These are phyloP conservation scores for Lasiodiplodia theobromae DNA, from an alignment of 2,329 filamentous ascomycete genomes.

Conservation along the genomic window DNA sequence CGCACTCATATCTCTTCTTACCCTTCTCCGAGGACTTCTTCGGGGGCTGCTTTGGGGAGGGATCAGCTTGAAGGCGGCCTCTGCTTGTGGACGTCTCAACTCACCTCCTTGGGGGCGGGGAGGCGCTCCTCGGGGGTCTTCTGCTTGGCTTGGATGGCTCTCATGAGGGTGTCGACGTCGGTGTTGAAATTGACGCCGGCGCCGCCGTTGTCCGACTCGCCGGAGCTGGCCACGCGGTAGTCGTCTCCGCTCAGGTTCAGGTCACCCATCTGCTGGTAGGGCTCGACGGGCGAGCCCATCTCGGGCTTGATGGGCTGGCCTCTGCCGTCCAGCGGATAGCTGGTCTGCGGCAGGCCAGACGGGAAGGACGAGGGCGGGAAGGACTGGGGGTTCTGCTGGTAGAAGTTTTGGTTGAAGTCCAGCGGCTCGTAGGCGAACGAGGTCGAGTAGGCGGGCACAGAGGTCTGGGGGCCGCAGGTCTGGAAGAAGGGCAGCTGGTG, in stretches of 20 bases:
- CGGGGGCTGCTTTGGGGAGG: constrained; percentile 19
- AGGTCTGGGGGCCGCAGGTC: constrained; percentile 23
- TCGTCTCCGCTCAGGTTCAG: constrained; percentile 20
- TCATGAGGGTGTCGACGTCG: constrained; percentile 87
- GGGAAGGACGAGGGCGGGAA: constrained; percentile 2
- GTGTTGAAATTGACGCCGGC: constrained; percentile 74
- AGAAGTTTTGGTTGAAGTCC: constrained; percentile 25
- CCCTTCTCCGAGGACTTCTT: constrained; percentile 46
- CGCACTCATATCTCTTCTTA: constrained; percentile 76
- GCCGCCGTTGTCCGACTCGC: constrained; percentile 45
- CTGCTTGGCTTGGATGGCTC: constrained; percentile 77
- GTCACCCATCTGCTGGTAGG: constrained; percentile 49
- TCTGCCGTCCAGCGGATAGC: constrained; percentile 32
- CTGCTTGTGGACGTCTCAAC: constrained; percentile 19
- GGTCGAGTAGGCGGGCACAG: constrained; percentile 28
- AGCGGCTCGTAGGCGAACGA: constrained; percentile 29
- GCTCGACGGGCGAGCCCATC: constrained; percentile 50
- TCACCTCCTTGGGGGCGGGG: constrained; percentile 42
- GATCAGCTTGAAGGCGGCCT: constrained; percentile 6
- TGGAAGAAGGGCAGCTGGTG: constrained; percentile 24
- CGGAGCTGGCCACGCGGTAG: constrained; percentile 44
- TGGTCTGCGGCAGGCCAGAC: constrained; percentile 6
- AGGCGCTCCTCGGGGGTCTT: constrained; percentile 47
- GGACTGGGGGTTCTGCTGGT: constrained; percentile 1
- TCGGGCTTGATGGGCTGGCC: constrained; percentile 54